phyloP scores from a whole-genome alignment of 176 grass and related monocot species.

The Ensete glaucum region DNA sequence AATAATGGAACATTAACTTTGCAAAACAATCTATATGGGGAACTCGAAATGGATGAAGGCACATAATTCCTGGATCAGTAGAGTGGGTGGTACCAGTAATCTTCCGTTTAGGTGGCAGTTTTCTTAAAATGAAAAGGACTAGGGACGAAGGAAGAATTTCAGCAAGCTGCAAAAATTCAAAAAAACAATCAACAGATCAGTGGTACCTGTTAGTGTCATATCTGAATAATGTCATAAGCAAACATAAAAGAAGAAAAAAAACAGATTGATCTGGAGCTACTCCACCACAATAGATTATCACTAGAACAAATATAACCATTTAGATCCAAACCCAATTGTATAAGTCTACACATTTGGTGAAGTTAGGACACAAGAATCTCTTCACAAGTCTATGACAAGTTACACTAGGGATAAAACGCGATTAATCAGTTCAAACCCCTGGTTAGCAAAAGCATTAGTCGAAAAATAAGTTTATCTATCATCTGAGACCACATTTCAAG shows the following conservation, averaged over 20 bases:
- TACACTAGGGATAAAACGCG: neutral
- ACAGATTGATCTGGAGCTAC: neutral
- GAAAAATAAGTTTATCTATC: neutral
- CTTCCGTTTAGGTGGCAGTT: constrained; percentile 76
- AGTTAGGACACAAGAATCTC: no score
- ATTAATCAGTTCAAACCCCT: neutral
- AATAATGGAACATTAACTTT: neutral
- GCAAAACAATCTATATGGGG: neutral
- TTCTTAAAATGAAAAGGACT: constrained; percentile 85
- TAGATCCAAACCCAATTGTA: no score
- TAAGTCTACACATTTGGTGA: no score
- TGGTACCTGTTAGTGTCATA: no score
- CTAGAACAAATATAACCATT: no score
- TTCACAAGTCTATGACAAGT: neutral
- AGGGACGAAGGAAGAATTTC: constrained; percentile 83
- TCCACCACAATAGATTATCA: no score
- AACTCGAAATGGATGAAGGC: neutral
- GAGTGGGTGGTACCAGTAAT: constrained; percentile 88
- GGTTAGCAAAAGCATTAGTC: neutral
- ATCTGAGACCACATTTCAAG: neutral
- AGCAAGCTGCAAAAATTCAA: constrained; percentile 43
- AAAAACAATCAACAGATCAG: neutral
- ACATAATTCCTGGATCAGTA: constrained; percentile 11
- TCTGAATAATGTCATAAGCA: neutral
- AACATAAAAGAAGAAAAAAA: neutral